Conservation (phyloP, 306 rosid genomes). For the Inga oerstediana region DNA sequence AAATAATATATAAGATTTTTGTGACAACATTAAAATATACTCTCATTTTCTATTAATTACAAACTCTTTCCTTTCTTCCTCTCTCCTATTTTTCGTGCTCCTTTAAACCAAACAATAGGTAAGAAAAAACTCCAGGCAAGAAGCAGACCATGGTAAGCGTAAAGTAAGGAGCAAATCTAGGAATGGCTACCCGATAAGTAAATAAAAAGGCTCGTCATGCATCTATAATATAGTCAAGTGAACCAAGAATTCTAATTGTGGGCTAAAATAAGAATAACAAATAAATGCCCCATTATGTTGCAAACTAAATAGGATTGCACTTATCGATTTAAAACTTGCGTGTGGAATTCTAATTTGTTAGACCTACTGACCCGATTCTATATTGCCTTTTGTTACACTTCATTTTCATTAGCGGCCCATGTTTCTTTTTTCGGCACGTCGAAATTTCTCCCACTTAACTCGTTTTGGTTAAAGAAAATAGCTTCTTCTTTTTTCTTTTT, state of each 20-base stretch:
- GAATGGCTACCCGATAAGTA: neutral
- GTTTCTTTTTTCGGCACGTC: neutral
- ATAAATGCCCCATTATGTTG: neutral
- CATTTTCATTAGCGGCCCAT: neutral
- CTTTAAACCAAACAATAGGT: neutral
- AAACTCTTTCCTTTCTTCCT: neutral
- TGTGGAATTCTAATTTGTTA: neutral
- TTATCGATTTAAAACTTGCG: neutral
- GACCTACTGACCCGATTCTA: neutral
- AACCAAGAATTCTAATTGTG: neutral
- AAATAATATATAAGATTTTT: too few relatives aligned
- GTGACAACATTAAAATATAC: too few relatives aligned
- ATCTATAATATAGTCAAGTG: too few relatives aligned
- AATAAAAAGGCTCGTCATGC: neutral
- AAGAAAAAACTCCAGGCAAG: neutral
- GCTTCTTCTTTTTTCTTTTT: too few relatives aligned
- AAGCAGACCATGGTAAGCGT: neutral
- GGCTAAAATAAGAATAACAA: neutral
- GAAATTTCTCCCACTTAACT: neutral
- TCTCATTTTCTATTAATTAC: neutral
- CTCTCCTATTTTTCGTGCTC: neutral
- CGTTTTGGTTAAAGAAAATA: neutral
- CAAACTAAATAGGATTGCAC: neutral
- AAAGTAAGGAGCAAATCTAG: neutral
- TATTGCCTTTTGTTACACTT: neutral